A percentile compares a stretch with the other conserved stretches of the same genome.
These are phyloP conservation scores for Tolypocladium ophioglossoides DNA, from an alignment of 2,329 filamentous ascomycete species.

Conservation along the genomic window DNA sequence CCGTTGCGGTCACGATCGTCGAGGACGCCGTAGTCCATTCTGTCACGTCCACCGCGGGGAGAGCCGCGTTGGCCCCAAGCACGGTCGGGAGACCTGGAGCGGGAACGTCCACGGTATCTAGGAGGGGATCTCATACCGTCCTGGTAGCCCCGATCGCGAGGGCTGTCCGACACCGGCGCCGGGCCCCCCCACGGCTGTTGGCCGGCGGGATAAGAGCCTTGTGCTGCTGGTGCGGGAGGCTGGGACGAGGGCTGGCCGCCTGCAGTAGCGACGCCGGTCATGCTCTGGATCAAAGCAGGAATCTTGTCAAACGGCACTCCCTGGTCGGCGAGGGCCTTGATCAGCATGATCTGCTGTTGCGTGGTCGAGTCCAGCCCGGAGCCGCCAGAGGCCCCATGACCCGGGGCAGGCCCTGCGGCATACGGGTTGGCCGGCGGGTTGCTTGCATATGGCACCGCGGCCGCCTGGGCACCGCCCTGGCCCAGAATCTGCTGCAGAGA, in stretches of 20 bases:
- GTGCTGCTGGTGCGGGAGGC: constrained; percentile 29
- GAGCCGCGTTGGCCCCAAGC: constrained; percentile 58
- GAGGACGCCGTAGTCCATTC: constrained; percentile 62
- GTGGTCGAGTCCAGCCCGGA: constrained; percentile 41
- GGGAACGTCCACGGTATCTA: constrained; percentile 50
- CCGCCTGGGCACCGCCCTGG: constrained; percentile 20
- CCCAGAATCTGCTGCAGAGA: constrained; percentile 22
- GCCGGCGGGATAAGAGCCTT: constrained; percentile 28
- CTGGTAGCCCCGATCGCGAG: constrained; percentile 47
- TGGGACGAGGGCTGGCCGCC: constrained; percentile 22
- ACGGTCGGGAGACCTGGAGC: constrained; percentile 71
- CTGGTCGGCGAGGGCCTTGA: constrained; percentile 65
- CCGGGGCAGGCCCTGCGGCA: constrained; percentile 22
- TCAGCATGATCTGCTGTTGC: constrained; percentile 61
- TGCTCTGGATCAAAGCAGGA: constrained; percentile 43
- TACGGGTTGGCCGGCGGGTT: constrained; percentile 15
- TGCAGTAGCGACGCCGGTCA: constrained; percentile 29
- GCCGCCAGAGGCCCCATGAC: constrained; percentile 18
- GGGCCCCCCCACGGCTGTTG: constrained; percentile 21
- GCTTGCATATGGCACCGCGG: constrained; percentile 11
- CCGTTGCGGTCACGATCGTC: constrained; percentile 41
- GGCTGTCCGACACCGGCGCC: constrained; percentile 24
- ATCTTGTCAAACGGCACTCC: constrained; percentile 72
- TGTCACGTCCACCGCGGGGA: constrained; percentile 51
- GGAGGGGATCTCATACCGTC: constrained; percentile 55